Conservation (phyloP, 2,329 filamentous ascomycete genomes). For the Hysterium pulicare region DNA sequence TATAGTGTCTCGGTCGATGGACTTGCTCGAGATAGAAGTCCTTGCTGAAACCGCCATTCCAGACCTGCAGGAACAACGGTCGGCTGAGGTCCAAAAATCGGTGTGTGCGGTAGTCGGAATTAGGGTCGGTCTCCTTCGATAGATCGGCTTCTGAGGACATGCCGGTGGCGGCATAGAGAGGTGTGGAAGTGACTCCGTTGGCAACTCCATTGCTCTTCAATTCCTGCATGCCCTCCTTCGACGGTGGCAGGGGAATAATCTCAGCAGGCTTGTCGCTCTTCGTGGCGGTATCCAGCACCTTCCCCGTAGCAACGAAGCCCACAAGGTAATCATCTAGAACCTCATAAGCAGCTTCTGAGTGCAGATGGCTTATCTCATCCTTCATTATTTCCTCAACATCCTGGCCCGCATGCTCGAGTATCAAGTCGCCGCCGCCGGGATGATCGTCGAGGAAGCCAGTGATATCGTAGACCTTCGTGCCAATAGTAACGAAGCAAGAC, state of each 20-base stretch:
- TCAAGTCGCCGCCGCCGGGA: slow-evolving; percentile 82
- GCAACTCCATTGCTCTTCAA: slow-evolving; percentile 49
- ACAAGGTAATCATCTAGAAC: slow-evolving; percentile 84
- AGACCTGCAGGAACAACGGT: slow-evolving; percentile 84
- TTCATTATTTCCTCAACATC: slow-evolving; percentile 80
- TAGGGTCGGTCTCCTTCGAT: slow-evolving; percentile 75
- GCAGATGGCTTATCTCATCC: slow-evolving; percentile 76
- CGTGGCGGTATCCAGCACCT: slow-evolving; percentile 50
- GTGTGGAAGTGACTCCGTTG: slow-evolving; percentile 30
- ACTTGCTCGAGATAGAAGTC: slow-evolving; percentile 97
- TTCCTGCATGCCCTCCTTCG: slow-evolving; percentile 47
- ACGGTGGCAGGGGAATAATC: slow-evolving; percentile 53
- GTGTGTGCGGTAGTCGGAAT: slow-evolving; percentile 77
- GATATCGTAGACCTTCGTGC: slow-evolving; percentile 88
- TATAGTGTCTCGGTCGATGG: slow-evolving; percentile 93
- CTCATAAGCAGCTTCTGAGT: slow-evolving; percentile 93
- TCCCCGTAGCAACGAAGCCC: slow-evolving; percentile 69
- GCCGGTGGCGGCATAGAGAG: slow-evolving; percentile 65
- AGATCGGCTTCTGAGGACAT: slow-evolving; percentile 88
- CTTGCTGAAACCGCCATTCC: slow-evolving; percentile 82
- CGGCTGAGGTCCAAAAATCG: slow-evolving; percentile 89
- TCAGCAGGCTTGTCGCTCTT: slow-evolving; percentile 47
- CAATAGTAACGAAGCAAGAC: slow-evolving; percentile 91
- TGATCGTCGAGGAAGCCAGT: slow-evolving; percentile 88
- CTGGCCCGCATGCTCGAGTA: slow-evolving; percentile 85